Conservation (phyloP, 768 basidiomycete species). For the Lentinula detonsa region DNA sequence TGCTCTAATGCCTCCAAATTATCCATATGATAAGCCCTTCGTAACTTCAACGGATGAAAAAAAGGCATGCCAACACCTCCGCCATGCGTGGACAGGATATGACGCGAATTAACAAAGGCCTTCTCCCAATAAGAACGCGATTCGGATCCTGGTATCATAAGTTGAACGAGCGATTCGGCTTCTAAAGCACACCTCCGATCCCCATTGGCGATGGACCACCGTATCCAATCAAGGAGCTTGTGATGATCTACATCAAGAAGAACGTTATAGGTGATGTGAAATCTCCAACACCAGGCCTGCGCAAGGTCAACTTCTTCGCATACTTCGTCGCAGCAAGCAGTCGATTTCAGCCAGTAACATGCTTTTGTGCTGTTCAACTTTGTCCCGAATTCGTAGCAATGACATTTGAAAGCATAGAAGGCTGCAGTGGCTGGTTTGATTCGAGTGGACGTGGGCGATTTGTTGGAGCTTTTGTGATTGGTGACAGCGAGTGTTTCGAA, state of each 20-base stretch:
- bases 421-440: conserved; percentile 2
- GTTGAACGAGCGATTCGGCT: not conserved
- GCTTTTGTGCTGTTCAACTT: not conserved
- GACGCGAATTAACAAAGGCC: not conserved
- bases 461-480: not conserved
- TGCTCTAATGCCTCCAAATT: not conserved
- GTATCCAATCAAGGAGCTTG: conserved; percentile 4
- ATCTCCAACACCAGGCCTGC: conserved; percentile 9
- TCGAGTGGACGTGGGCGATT: not conserved
- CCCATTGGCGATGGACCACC: conserved; percentile 2
- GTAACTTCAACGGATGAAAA: not conserved
- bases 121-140: not conserved
- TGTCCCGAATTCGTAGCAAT: conserved; percentile 8
- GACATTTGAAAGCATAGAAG: conserved; percentile 9
- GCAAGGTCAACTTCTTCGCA: conserved; percentile 7
- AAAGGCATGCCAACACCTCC: conserved; percentile 9
- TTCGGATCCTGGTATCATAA: not conserved
- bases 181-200: conserved; percentile 6
- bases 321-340: not conserved
- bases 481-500: not conserved
- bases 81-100: not conserved
- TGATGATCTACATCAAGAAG: not conserved
- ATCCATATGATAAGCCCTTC: not conserved
- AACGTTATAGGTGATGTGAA: conserved; percentile 7
- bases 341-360: conserved; percentile 7